Evolutionary conservation across 2,329 filamentous ascomycete species (phyloP), one percentile per base, ranked within the genome.

Genomic region (Trichoderma polysporum): DNA sequence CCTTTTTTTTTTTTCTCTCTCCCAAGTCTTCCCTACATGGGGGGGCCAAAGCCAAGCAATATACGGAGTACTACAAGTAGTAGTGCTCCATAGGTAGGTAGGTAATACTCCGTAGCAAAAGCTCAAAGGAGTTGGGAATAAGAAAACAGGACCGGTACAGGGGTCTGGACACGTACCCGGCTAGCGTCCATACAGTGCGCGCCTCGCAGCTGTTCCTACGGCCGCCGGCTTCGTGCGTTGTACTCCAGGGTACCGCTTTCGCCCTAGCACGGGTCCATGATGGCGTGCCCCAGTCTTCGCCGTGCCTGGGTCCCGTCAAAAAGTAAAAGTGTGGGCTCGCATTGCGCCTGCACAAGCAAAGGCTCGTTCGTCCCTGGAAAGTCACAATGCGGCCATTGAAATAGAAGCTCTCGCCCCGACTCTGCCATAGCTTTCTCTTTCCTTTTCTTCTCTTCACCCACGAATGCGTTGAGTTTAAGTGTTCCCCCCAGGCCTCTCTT

Each of bases 401-500:
- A 80, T 78, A 79, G 72, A 75, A 74, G 72, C 76, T 75, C 75
- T 76, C 76, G 70, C 77, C 78, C 72, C 70, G 60, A 65, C 67
- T 67, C 54, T 39, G 35, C 27, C 50, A 37, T 53, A 52, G 60
- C 70, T 67, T 72, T 68, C 67, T 69, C 72, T 72, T 74, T 73
- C 75, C 74, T 76, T 75, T 76, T 76, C 73, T 71, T 75, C 75
- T 76, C 77, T 73, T 79, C 79, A 84, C 82, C 82, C 81, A 82
- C 81, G 82, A 82, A 83, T 82, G 82, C 76, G 79, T 79, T 77
- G 74, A 74, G 76, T 77, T 76, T 76, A 79, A 78, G 78, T 77
- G 74, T 74, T 27, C 76, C 77, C 57, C 50, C 60, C 25, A 53
- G 50, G 35, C 60, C 60, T 64, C 60, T 80, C 72, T 74, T 82